A percentile compares a stretch with the other conserved stretches of the same genome.
These are phyloP conservation scores for Pochonia chlamydosporia DNA, from an alignment of 2,329 filamentous ascomycete genomes.

Conservation along the genomic window DNA sequence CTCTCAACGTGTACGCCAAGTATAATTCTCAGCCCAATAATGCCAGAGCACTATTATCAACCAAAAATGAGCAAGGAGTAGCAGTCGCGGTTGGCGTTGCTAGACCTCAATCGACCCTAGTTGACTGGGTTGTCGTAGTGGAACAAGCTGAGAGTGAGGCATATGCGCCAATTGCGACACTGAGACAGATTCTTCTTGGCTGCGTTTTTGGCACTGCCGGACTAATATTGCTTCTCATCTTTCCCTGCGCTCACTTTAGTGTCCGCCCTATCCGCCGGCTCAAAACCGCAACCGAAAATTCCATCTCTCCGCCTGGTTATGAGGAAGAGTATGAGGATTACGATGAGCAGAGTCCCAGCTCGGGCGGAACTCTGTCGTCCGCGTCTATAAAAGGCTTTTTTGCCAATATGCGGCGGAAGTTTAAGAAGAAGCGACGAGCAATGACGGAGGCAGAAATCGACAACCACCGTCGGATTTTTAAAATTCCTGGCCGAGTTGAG, in stretches of 20 bases:
- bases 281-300: slow-evolving; percentile 68
- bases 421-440: slow-evolving; percentile 26
- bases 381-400: slow-evolving; percentile 39
- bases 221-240: slow-evolving; percentile 62
- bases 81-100: slow-evolving; percentile 77
- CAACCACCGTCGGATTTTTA: slow-evolving; percentile 55
- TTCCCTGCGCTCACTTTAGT: slow-evolving; percentile 76
- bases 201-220: slow-evolving; percentile 82
- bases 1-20: slow-evolving; percentile 51
- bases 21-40: slow-evolving; percentile 50
- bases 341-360: slow-evolving; percentile 38
- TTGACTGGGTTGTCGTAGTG: slow-evolving; percentile 77
- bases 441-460: slow-evolving; percentile 22
- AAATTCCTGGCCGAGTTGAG: slow-evolving; percentile 77
- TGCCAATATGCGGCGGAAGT: slow-evolving; percentile 29
- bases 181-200: slow-evolving; percentile 75
- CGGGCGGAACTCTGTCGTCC: slow-evolving; percentile 36
- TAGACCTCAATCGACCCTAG: slow-evolving; percentile 58
- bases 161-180: slow-evolving; percentile 64
- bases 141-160: slow-evolving; percentile 73
- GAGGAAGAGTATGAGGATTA: slow-evolving; percentile 41
- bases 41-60: slow-evolving; percentile 62
- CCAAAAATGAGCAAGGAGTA: slow-evolving; percentile 64
- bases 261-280: slow-evolving; percentile 75
- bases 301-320: slow-evolving; percentile 61